Conservation (phyloP, 75 land plant species). For the Cryptomeria japonica region DNA sequence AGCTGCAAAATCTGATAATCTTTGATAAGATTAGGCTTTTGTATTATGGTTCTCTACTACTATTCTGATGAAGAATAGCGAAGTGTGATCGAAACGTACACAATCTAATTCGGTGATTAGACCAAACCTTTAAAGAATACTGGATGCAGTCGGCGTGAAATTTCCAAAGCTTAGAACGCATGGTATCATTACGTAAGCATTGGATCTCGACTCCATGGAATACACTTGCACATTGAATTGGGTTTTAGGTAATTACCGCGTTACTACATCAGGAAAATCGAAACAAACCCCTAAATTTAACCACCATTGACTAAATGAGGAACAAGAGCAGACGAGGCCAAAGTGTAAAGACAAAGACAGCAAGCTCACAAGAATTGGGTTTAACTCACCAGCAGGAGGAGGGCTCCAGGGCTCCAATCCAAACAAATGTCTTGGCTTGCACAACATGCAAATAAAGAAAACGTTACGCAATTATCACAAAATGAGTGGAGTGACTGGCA, state of each 20-base stretch:
- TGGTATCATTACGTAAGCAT: neutral
- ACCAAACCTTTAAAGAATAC: constrained; percentile 4
- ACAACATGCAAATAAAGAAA: neutral
- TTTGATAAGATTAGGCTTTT: neutral
- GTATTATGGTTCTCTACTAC: too few species aligned
- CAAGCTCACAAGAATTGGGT: neutral
- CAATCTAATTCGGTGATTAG: too few species aligned
- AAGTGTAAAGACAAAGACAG: neutral
- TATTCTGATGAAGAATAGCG: too few species aligned
- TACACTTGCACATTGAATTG: too few species aligned
- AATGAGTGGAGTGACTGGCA: neutral
- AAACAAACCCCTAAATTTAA: neutral
- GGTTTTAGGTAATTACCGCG: too few species aligned
- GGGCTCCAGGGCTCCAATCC: neutral
- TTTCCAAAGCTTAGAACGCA: neutral
- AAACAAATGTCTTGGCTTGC: neutral
- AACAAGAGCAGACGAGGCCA: neutral
- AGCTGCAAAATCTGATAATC: neutral
- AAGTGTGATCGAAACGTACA: too few species aligned
- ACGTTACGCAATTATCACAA: neutral
- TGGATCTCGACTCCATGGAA: neutral
- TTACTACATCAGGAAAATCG: neutral
- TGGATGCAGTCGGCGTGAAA: constrained; percentile 3
- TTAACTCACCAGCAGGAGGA: neutral
- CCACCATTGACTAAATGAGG: neutral